Evolutionary conservation across 257 asterid species (phyloP), one percentile per base, ranked within the genome.

Genomic region (Avicennia marina): DNA sequence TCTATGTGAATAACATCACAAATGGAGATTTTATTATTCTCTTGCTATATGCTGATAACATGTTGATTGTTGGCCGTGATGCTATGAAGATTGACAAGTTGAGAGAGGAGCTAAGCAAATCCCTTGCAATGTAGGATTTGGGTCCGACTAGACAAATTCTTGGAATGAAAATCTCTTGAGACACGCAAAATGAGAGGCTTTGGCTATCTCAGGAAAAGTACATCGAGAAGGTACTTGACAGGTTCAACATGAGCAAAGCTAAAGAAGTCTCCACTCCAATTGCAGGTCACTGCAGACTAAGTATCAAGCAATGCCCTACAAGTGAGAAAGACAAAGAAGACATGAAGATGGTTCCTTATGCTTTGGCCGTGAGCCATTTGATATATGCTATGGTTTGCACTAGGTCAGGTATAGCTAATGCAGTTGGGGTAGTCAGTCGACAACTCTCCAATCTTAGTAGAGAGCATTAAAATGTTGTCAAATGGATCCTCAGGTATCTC

Each of bases 331-430:
- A 26, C 5, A 51, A 25, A 18, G 19, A 27, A 6, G 40, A 51
- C 13, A 51, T 51, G 57, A 51, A 32, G 29, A 47, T 8, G 27
- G 2, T 51, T 5, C 40, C 18, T 25, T 51, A 24, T 29, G 9
- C 17, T 5, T 51, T 16, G 2, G 20, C 18, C 0, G 57, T 51
- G 3, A 17, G 38, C 18, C 25, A 16, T 29, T 29, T 51, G 40
- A 25, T 51, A 39, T 51, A 11, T 51, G 40, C 17, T 12, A 51
- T 51, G 57, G 21, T 51, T 1, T 24, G 57, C 19, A 51, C 57
- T 4, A n/a, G 40, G 11, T 39, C 57, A 22, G 57, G 25, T 32
- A 51, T 51, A 0, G 57, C 36, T 10, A 5, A 25, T 51, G 36
- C 56, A 51, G 17, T 51, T 8, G 4, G 56, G 2, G 56, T 51